Base-by-base conservation (phyloP, 108 stramenopile genomes). In the Cyclostephanos tholiformis region DNA sequence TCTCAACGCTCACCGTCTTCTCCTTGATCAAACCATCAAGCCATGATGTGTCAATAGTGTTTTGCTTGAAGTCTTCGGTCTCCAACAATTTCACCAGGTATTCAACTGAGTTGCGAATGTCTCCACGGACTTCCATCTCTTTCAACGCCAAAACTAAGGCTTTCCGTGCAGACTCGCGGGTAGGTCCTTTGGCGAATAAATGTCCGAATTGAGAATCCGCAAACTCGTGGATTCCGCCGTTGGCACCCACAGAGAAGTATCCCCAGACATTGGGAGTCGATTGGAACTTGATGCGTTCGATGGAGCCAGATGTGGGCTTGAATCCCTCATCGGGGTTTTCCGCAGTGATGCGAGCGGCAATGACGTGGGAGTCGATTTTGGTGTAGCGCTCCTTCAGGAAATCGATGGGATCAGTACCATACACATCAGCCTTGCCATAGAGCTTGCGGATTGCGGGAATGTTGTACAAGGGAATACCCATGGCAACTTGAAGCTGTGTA, bases 291-390 rank as follows among this genome's bases (percentile, higher is more conserved):
- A 99, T 97, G 25, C 97, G 92, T 74, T 97, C 97, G 66, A 99
- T 97, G 23, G 84, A 85, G 63, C 98, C 98, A 27, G 97, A 96
- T 16, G 98, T 97, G 53, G 98, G 98, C 87, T 99, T 97, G 91
- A 99, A 99, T 67, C 97, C 96, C 79, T 97, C 98, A 77, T 99
- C 98, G 23, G 98, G 98, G 79, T 99, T 99, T 72, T 99, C 98
- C 46, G 98, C 98, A 38, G 98, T 99, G 82, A 99, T 97, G 78
- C 98, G 96, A 16, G 97, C 98, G n/a, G 98, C 98, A 76, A 99
- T 97, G 43, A 97, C 90, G 71, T 98, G 97, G 43, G 85, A 74
- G 39, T 97, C 85, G 65, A 96, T 85, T 52, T 82, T 84, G 36
- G 69, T 73, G 82, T 98, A 98, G 52, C 88, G 85, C 70, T 96